Evolutionary conservation across 345 rosid species (phyloP).

Genomic region (thale cress (Arabidopsis thaliana)): TAIR10.1 NC_003076.8:18689501-18690000

Average conservation of each 20-base stretch:
- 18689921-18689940: conserved; percentile 64
- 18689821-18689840: conserved; percentile 64
- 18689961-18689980: conserved; percentile 86
- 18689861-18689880: conserved; percentile 64
- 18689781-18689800: conserved; percentile 70
- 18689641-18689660: neutral
- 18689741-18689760: conserved; percentile 70
- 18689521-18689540: neutral
- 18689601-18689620: conserved; percentile 10
- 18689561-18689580: conserved; percentile 6
- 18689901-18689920: conserved; percentile 89
- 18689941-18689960: conserved; percentile 74
- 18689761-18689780: conserved; percentile 65
- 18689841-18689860: conserved; percentile 56
- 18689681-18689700: conserved; percentile 11
- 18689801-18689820: conserved; percentile 85
- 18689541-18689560: neutral
- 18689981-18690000: conserved; percentile 76
- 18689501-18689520: neutral
- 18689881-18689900: conserved; percentile 57
- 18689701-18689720: neutral
- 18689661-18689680: neutral
- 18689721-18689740: conserved; percentile 45
- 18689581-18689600: neutral
- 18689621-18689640: neutral